phyloP scores from a whole-genome alignment of 23 red algal genomes.

The Gracilaria caudata region DNA sequence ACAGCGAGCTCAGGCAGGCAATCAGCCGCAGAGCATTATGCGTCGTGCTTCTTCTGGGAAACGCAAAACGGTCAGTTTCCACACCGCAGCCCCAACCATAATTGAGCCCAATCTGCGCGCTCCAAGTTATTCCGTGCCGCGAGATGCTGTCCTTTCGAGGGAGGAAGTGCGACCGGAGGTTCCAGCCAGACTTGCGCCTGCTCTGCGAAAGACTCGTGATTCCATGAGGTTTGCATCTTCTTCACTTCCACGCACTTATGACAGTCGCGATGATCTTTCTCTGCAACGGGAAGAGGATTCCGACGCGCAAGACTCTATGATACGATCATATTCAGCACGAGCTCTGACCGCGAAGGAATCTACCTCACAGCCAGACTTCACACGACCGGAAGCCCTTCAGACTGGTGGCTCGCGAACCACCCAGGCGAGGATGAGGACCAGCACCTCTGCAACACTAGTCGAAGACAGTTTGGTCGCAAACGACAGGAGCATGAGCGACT shows the following conservation, averaged over 20 bases:
- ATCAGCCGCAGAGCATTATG: slow-evolving; percentile 54
- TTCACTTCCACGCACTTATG: background rate
- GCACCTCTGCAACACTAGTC: background rate
- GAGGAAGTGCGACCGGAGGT: slow-evolving; percentile 18
- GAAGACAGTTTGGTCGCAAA: slow-evolving; percentile 9
- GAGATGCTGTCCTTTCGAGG: slow-evolving; percentile 27
- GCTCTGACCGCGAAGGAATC: background rate
- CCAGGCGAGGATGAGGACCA: background rate
- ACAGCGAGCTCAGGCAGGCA: too few relatives aligned
- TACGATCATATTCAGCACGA: background rate
- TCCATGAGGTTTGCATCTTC: slow-evolving; percentile 28
- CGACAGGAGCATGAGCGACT: slow-evolving; percentile 30
- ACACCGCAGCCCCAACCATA: slow-evolving; percentile 41
- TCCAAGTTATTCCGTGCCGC: slow-evolving; percentile 48
- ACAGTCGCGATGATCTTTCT: background rate
- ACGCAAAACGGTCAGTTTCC: slow-evolving; percentile 67
- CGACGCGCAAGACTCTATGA: background rate
- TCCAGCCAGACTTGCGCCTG: background rate
- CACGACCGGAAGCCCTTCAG: background rate
- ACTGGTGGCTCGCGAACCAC: slow-evolving; percentile 16
- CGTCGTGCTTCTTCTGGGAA: slow-evolving; percentile 47
- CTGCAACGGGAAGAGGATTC: background rate
- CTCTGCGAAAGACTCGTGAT: slow-evolving; percentile 41
- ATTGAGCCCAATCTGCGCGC: slow-evolving; percentile 67
- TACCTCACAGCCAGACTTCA: background rate